Evolutionary conservation across 2,329 filamentous ascomycete genomes (phyloP).

Genomic region (Diaporthe ampelina): DNA sequence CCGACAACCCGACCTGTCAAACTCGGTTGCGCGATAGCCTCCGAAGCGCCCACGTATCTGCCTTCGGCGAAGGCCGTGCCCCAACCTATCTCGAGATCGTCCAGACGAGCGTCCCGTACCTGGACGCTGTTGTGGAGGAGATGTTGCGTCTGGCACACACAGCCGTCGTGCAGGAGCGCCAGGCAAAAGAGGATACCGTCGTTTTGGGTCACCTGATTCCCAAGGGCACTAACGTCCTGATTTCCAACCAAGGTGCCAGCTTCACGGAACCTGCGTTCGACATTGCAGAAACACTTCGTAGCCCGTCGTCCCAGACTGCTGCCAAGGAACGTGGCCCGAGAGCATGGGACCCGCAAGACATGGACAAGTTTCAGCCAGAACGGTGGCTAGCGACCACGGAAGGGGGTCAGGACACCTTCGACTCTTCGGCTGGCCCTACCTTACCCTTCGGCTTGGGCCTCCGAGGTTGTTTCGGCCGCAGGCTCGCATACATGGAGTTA

Average conservation of each 20-base stretch:
- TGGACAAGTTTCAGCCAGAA: background rate
- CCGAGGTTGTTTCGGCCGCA: background rate
- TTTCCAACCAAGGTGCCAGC: constrained; percentile 42
- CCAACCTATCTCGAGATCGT: constrained; percentile 47
- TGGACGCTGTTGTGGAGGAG: constrained; percentile 62
- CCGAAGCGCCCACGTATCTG: constrained; percentile 44
- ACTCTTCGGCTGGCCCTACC: background rate
- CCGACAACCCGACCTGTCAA: constrained; percentile 55
- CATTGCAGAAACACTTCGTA: background rate
- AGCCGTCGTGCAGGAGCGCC: constrained; percentile 57
- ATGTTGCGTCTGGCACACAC: constrained; percentile 60
- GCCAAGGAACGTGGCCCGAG: background rate
- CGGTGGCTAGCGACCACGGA: background rate
- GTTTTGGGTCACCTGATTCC: constrained; percentile 56
- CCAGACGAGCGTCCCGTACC: constrained; percentile 57
- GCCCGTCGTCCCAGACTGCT: background rate
- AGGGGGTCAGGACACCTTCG: background rate
- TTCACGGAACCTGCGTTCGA: too few species aligned
- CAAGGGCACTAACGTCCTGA: constrained; percentile 56
- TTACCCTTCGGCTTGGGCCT: background rate
- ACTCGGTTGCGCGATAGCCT: constrained; percentile 56
- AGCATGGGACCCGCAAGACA: background rate
- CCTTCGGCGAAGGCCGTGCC: constrained; percentile 53
- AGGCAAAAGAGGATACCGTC: constrained; percentile 54
- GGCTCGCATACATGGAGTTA: too few species aligned